Base-by-base conservation (phyloP, 2,329 filamentous ascomycete species). In the Tolypocladium paradoxum region DNA sequence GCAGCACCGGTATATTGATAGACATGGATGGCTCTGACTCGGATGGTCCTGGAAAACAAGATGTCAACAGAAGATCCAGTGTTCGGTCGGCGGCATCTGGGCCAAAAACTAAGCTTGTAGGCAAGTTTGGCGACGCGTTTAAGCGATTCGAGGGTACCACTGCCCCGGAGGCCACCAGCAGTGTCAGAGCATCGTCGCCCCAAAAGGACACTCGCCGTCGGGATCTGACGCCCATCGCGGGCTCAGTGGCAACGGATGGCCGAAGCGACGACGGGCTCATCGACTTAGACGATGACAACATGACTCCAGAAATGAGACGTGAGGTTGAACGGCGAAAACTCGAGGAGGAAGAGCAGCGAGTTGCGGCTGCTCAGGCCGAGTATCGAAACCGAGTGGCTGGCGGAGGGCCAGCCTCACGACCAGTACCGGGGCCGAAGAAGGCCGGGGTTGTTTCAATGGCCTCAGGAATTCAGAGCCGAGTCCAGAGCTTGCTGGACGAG, bases 101-200 rank as follows among this genome's bases (percentile, higher is more conserved):
- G 38, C 87, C 87, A 29, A 95, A 93, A 68, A 88, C 83, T 54
- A 82, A 95, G 37, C 75, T 96, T n/a, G 85, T 84, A 6, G 88
- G 90, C 27, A 90, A 87, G 60, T 96, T 97, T 66, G 90, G 91
- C 0, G 91, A 96, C 62, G 91, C 92, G 3, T 96, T 97, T 72
- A 90, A 92, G 64, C 81, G 87, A 6, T 97, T 97, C 60, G 93
- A 99, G 67, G 77, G 74, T 27, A 79, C 75, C 55, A 68, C 55
- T 63, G 62, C 58, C 46, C 55, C 60, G 60, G 54, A 64, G 49
- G 24, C 57, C 59, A 12, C 62, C 61, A 18, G 65, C 60, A 50
- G 49, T n/a, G 63, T 60, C 7, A 70, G 75, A 36, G 74, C 74
- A 16, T 73, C 76, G 1, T 79, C 77, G 6, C 77, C 76, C 4